Conservation (phyloP, 2,329 filamentous ascomycete species). For the Trichophyton verrucosum region DNA sequence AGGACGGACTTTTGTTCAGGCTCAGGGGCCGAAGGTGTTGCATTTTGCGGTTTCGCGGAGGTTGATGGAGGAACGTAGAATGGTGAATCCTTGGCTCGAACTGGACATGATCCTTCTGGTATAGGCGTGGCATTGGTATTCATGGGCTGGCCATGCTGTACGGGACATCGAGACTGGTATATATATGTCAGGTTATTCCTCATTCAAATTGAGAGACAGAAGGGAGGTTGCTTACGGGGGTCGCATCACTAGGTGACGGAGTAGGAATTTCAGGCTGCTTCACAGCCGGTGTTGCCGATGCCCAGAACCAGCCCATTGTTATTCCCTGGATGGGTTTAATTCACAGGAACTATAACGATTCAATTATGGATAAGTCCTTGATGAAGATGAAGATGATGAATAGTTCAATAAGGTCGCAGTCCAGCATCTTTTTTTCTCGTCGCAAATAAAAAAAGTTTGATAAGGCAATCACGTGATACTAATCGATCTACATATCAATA, state of each 20-base stretch:
- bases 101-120: constrained; percentile 32
- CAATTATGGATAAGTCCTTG: background rate
- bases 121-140: constrained; percentile 20
- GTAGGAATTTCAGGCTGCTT: constrained; percentile 31
- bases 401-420: too few species aligned
- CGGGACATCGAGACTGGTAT: constrained; percentile 53
- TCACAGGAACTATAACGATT: background rate
- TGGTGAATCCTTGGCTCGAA: constrained; percentile 38
- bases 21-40: constrained; percentile 19
- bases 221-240: background rate
- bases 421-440: background rate
- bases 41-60: constrained; percentile 20
- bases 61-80: constrained; percentile 30
- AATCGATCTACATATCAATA: too few species aligned
- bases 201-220: constrained; percentile 5
- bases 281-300: constrained; percentile 41
- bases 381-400: background rate
- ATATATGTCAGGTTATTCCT: constrained; percentile 1
- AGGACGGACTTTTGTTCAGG: constrained; percentile 38
- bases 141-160: constrained; percentile 41
- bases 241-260: background rate
- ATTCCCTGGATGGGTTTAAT: background rate
- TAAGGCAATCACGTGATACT: background rate
- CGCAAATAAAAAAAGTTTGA: constrained; percentile 1
- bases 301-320: constrained; percentile 60